Conservation (phyloP, 306 rosid genomes). For the Gastrolobium villosum region DNA sequence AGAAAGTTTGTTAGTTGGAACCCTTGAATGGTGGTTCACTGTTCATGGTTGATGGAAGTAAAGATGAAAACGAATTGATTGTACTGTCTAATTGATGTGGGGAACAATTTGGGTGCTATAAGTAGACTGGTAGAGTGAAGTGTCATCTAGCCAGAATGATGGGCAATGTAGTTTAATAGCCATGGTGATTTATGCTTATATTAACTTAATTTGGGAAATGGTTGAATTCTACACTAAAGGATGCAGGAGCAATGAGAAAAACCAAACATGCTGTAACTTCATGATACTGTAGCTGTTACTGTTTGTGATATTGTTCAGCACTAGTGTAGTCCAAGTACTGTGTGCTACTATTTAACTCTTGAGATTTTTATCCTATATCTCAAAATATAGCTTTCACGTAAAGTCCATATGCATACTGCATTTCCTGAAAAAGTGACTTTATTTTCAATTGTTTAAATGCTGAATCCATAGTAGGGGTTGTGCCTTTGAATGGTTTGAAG, state of each 20-base stretch:
- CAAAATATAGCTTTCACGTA: not conserved
- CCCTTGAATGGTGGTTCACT: not conserved
- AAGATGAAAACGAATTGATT: not conserved
- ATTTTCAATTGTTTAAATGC: constrained; percentile 33
- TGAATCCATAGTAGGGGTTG: not conserved
- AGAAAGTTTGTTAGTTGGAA: not conserved
- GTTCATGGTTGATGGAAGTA: not conserved
- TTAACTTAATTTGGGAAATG: not conserved
- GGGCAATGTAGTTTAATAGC: not conserved
- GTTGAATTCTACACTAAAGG: not conserved
- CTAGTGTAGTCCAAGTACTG: not conserved
- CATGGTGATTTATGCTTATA: not conserved
- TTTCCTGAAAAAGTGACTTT: not conserved
- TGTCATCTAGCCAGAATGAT: not conserved
- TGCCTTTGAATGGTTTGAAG: constrained; percentile 10
- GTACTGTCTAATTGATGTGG: not conserved
- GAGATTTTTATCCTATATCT: constrained; percentile 2
- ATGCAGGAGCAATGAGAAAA: not conserved
- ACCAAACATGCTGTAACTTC: not conserved
- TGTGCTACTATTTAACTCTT: not conserved
- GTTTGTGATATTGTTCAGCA: not conserved
- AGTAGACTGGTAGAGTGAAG: not conserved
- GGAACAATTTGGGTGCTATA: not conserved
- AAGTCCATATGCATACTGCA: not conserved
- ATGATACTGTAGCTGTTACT: not conserved